Evolutionary conservation across 257 asterid species (phyloP).

Genomic region (Penstemon newberryi): DNA sequence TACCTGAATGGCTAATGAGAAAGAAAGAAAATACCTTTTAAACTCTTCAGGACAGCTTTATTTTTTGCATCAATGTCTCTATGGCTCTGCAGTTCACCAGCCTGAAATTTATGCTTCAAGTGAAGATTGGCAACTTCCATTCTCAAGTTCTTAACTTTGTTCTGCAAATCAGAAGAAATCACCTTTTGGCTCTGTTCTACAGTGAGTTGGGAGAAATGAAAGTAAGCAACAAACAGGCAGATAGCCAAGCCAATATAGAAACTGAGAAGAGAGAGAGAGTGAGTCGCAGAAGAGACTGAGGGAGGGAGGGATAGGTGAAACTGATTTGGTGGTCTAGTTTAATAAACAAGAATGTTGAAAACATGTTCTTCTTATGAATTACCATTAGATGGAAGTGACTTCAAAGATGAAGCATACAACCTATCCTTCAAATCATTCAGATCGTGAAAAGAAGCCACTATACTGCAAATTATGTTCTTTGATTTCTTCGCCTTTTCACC

Average conservation of each 20-base stretch:
- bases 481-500: slow-evolving; percentile 43
- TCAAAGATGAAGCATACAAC: slow-evolving; percentile 46
- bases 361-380: slow-evolving; percentile 28
- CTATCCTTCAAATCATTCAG: slow-evolving; percentile 55
- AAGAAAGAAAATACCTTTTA: slow-evolving; percentile 55
- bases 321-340: too few relatives aligned
- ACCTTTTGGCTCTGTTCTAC: slow-evolving; percentile 56
- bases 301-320: background rate
- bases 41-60: slow-evolving; percentile 62
- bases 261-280: background rate
- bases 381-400: slow-evolving; percentile 54
- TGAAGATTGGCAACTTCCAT: slow-evolving; percentile 57
- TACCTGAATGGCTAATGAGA: background rate
- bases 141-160: slow-evolving; percentile 62
- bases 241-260: background rate
- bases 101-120: slow-evolving; percentile 68
- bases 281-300: background rate
- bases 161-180: too few relatives aligned
- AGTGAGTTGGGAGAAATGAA: slow-evolving; percentile 25
- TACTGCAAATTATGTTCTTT: slow-evolving; percentile 42
- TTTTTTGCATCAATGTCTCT: slow-evolving; percentile 77
- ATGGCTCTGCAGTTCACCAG: slow-evolving; percentile 70
- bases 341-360: slow-evolving; percentile 7
- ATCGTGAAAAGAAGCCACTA: slow-evolving; percentile 50
- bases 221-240: slow-evolving; percentile 6